Base-by-base conservation (phyloP, 805 yeast genomes). In the Cyberlindnera maclurae region DNA sequence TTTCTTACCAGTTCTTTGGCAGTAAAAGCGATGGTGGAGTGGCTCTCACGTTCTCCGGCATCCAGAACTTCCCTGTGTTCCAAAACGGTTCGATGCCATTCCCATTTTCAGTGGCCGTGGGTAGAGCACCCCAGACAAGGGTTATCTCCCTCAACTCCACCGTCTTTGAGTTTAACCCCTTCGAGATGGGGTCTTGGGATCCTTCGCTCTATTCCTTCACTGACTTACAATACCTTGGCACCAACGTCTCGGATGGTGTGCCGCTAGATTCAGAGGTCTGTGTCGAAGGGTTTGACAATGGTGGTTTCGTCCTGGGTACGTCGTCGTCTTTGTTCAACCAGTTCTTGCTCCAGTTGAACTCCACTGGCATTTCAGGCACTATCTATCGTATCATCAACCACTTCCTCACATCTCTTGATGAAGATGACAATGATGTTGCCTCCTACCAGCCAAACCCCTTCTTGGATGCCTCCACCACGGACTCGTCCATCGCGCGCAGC, bases 141-240 rank as follows among this genome's bases (percentile, higher is more conserved):
- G 68, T 72, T 43, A 55, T 61, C 26, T 87, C 85, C 64, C 22
- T 34, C 75, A 20, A 68, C 82, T 79, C 94, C 8, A 84, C 95
- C 1, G 71, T 69, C 37, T 75, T 79, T 45, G 76, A 78, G 47
- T 59, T 75, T 47, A 71, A 70, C 36, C 89, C 94, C 12, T 79
- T 65, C 50, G 84, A 81, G 55, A 4, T 87, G 53, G 96, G 96
- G 12, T 79, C 94, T 4, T 87, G 95, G 95, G 96, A 88, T 55
- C 82, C 86, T 12, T 65, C 81, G 64, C 71, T 41, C 71, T 66
- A 71, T 39, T 63, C 81, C 3, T 87, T 88, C 59, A 67, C 79
- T 11, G 79, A 82, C 43, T 59, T 76, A 30, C 71, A 77, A 58
- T 86, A 82, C 55, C 58, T 84, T 34, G 96, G 96, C 9, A 70